phyloP scores from a whole-genome alignment of 1,284 basidiomycete species.

The Apiotrichum sp. region DNA sequence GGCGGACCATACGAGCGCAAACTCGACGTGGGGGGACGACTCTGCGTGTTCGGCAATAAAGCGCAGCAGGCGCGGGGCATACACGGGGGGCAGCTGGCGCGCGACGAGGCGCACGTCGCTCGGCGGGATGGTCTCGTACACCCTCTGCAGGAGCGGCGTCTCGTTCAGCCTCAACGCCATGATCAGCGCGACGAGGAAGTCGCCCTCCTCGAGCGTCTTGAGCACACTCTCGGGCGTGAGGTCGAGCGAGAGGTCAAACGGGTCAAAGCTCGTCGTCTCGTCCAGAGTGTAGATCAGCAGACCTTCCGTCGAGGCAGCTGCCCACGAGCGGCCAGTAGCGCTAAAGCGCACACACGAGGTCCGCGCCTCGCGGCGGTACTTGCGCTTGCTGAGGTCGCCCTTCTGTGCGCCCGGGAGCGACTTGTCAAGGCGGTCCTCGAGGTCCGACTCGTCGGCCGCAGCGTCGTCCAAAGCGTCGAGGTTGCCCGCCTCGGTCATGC shows the following conservation, averaged over 20 bases:
- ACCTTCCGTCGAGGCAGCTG: constrained; percentile 92
- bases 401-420: constrained; percentile 78
- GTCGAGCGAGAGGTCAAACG: constrained; percentile 92
- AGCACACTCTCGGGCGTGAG: constrained; percentile 83
- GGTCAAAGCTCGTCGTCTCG: constrained; percentile 83
- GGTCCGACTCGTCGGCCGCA: constrained; percentile 69
- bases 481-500: constrained; percentile 74
- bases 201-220: constrained; percentile 58
- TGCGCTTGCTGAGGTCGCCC: constrained; percentile 82
- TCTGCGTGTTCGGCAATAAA: constrained; percentile 79
- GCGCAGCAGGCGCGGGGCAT: constrained; percentile 65
- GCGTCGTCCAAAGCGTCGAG: constrained; percentile 68
- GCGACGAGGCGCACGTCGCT: constrained; percentile 69
- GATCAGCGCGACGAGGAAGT: constrained; percentile 80
- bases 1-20: constrained; percentile 79
- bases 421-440: constrained; percentile 78
- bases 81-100: constrained; percentile 72
- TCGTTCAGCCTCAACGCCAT: constrained; percentile 89
- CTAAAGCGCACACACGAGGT: constrained; percentile 92
- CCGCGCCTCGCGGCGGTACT: constrained; percentile 77
- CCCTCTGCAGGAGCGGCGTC: constrained; percentile 65
- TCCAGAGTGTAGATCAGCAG: constrained; percentile 90
- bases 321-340: constrained; percentile 91
- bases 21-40: constrained; percentile 80
- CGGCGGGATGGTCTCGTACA: constrained; percentile 74